Evolutionary conservation across 202 grass and related monocot species (phyloP).

Genomic region (Musa balbisiana): DNA sequence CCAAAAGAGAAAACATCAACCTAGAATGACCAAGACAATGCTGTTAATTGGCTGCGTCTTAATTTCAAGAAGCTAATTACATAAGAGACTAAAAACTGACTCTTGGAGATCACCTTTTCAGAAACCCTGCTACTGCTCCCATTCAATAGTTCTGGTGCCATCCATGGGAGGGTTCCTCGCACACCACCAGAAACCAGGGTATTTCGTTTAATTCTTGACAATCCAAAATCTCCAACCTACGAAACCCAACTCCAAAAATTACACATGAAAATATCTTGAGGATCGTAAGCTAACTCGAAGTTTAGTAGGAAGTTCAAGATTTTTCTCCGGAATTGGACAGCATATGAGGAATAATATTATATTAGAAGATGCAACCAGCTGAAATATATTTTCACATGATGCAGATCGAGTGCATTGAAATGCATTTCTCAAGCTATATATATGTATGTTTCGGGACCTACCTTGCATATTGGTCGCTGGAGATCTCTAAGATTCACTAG

Average conservation of each 20-base stretch:
- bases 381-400: not conserved
- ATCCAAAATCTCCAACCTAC: conserved; percentile 95
- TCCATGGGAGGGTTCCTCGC: conserved; percentile 95
- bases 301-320: too few species aligned
- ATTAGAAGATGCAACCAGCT: not conserved
- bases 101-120: conserved; percentile 51
- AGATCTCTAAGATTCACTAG: conserved; percentile 89
- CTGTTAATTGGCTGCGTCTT: not conserved
- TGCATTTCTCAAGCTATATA: conserved; percentile 1
- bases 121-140: conserved; percentile 80
- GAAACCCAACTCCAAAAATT: conserved; percentile 11
- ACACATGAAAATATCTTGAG: not conserved
- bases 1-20: conserved; percentile 97
- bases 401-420: not conserved
- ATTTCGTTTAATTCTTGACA: conserved; percentile 96
- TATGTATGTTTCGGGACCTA: conserved; percentile 27
- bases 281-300: too few species aligned
- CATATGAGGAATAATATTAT: too few species aligned
- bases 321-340: too few species aligned
- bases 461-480: conserved; percentile 98
- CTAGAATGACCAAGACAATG: conserved; percentile 22
- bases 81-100: too few species aligned
- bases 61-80: too few species aligned
- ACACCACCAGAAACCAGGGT: conserved; percentile 96
- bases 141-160: conserved; percentile 93